Conservation (phyloP, 345 rosid species). For the Pistacia atlantica region DNA sequence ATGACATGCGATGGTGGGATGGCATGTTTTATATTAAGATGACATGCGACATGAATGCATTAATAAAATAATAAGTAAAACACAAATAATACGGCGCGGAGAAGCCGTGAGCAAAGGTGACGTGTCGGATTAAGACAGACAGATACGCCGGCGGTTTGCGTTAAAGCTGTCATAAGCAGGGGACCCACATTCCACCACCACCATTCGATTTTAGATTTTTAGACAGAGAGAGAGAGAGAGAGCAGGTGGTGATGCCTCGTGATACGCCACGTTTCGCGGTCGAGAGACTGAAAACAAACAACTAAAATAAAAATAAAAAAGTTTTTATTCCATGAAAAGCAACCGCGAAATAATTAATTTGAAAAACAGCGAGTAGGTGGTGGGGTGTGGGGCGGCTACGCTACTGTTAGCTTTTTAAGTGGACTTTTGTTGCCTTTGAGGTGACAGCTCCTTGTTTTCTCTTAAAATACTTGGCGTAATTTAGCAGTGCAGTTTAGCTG, state of each 20-base stretch:
- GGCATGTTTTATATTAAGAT: not conserved
- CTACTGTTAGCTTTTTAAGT: constrained; percentile 20
- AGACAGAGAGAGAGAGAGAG: not conserved
- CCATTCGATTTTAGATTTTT: not conserved
- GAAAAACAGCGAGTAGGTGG: not conserved
- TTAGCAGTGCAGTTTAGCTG: constrained; percentile 7
- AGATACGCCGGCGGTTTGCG: constrained; percentile 35
- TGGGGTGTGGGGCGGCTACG: constrained; percentile 37
- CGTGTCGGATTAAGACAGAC: constrained; percentile 40
- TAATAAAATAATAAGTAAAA: not conserved
- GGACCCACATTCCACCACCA: constrained; percentile 18
- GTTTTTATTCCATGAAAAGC: not conserved
- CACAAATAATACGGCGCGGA: constrained; percentile 23
- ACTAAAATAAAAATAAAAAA: not conserved
- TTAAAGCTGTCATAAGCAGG: constrained; percentile 18
- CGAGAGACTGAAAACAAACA: not conserved
- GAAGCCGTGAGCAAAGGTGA: constrained; percentile 21
- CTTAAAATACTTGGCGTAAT: not conserved
- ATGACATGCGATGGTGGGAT: not conserved
- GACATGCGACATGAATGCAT: not conserved
- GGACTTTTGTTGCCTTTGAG: constrained; percentile 29
- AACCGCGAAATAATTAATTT: constrained; percentile 18
- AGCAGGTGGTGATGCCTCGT: constrained; percentile 14
- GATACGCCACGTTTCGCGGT: constrained; percentile 30
- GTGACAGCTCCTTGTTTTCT: constrained; percentile 20